Conservation (phyloP, 306 rosid species). For the Cicer pinnatifidum region DNA sequence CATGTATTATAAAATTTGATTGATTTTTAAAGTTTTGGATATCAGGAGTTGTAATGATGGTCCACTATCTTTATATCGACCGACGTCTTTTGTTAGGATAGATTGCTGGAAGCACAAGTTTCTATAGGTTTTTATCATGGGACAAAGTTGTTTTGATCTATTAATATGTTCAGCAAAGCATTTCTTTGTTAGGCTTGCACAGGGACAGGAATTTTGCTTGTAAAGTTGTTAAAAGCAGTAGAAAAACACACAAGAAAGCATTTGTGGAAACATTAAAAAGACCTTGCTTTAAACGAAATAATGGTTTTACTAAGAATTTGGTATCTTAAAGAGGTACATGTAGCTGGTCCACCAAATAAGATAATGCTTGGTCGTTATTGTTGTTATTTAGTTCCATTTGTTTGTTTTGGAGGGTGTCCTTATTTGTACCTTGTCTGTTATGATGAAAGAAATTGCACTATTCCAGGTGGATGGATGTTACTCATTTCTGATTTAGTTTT, state of each 20-base stretch:
- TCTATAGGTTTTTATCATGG: conserved; percentile 6
- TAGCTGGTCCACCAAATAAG: conserved; percentile 1
- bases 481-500: conserved; percentile 35
- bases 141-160: background rate
- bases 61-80: conserved; percentile 13
- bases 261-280: background rate
- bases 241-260: conserved; percentile 1
- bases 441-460: conserved; percentile 19
- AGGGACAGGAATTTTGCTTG: conserved; percentile 1
- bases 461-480: conserved; percentile 11
- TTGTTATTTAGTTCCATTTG: conserved; percentile 33
- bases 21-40: conserved; percentile 21
- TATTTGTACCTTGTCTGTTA: conserved; percentile 26
- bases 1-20: background rate
- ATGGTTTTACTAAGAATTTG: conserved; percentile 20
- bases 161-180: background rate
- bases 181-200: conserved; percentile 29
- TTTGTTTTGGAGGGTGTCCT: conserved; percentile 19
- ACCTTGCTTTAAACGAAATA: conserved; percentile 24
- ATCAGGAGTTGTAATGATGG: background rate
- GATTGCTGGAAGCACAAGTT: conserved; percentile 25
- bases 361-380: background rate
- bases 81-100: conserved; percentile 22
- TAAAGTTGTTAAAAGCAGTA: conserved; percentile 4
- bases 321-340: conserved; percentile 22